These are phyloP conservation scores for Ganoderma leucocontextum DNA, from an alignment of 1,284 basidiomycete species.

Conservation along the genomic window DNA sequence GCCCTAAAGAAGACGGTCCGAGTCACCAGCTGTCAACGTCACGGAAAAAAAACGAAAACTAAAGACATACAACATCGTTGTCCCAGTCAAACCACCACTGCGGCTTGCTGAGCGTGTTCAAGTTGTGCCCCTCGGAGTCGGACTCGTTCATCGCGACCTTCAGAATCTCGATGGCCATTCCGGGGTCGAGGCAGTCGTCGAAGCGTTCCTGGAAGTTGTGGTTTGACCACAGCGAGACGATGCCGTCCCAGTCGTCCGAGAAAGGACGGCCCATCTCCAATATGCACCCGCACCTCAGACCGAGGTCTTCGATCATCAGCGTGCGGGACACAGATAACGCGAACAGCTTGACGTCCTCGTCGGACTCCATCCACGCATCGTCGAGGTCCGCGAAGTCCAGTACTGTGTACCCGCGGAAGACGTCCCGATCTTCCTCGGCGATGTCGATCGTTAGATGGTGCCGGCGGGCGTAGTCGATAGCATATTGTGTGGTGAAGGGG, in stretches of 20 bases:
- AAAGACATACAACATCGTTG: not conserved
- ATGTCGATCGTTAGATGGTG: not conserved
- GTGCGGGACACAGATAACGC: not conserved
- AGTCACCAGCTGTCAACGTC: not conserved
- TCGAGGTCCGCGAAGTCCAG: not conserved
- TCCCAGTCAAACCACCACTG: slow-evolving; percentile 6
- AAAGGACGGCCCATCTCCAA: not conserved
- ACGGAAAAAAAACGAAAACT: not conserved
- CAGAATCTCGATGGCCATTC: not conserved
- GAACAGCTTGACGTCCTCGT: not conserved
- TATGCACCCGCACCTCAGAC: not conserved
- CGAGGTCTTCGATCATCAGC: not conserved
- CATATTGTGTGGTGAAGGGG: not conserved
- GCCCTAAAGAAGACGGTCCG: not conserved
- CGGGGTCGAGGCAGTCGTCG: not conserved
- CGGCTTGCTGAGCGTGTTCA: not conserved
- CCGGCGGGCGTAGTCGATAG: not conserved
- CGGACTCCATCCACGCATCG: not conserved
- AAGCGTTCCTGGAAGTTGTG: not conserved
- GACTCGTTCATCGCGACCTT: not conserved
- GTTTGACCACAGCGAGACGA: slow-evolving; percentile 2
- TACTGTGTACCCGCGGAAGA: not conserved
- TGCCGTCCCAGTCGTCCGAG: not conserved
- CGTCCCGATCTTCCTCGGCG: not conserved
- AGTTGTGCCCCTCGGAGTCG: not conserved